phyloP scores from a whole-genome alignment of 441 rosid genomes.

The Francoa sonchifolia region DNA sequence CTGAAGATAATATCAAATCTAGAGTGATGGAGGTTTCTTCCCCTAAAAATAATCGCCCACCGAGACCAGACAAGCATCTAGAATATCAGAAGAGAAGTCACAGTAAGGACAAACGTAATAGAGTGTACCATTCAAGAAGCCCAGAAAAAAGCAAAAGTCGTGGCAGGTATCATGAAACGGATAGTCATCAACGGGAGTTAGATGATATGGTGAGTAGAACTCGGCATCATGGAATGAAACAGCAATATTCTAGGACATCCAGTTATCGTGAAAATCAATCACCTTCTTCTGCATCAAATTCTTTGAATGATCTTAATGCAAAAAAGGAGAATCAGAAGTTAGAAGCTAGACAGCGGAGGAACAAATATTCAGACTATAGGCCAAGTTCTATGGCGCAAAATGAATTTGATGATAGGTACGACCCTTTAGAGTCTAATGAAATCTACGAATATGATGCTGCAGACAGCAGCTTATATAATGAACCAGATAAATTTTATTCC shows the following conservation, averaged over 20 bases:
- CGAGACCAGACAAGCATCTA: conserved; percentile 18
- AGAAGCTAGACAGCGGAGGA: conserved; percentile 17
- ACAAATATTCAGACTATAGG: conserved; percentile 12
- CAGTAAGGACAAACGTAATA: conserved; percentile 19
- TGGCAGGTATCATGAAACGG: conserved; percentile 20
- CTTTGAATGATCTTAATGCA: conserved; percentile 10
- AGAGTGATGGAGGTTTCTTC: conserved; percentile 21
- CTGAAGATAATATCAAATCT: conserved; percentile 21
- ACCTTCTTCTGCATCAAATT: conserved; percentile 17
- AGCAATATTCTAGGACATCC: conserved; percentile 23
- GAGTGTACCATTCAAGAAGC: conserved; percentile 30
- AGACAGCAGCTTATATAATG: conserved; percentile 6
- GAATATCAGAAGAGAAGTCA: conserved; percentile 13
- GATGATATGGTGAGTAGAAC: conserved; percentile 23
- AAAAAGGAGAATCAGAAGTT: conserved; percentile 13
- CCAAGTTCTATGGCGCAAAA: conserved; percentile 15
- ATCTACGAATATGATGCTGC: conserved; percentile 17
- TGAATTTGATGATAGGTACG: conserved; percentile 66
- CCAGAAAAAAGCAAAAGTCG: conserved; percentile 25
- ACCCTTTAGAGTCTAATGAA: conserved; percentile 44
- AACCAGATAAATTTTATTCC: conserved; percentile 8
- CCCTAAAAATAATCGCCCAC: conserved; percentile 17
- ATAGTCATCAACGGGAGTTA: conserved; percentile 17
- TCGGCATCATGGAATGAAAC: conserved; percentile 21
- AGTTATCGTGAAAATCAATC: conserved; percentile 23